These are phyloP conservation scores for Trichomonas vaginalis DNA, from an alignment of 208 protist species.

Conservation along the genomic window DNA sequence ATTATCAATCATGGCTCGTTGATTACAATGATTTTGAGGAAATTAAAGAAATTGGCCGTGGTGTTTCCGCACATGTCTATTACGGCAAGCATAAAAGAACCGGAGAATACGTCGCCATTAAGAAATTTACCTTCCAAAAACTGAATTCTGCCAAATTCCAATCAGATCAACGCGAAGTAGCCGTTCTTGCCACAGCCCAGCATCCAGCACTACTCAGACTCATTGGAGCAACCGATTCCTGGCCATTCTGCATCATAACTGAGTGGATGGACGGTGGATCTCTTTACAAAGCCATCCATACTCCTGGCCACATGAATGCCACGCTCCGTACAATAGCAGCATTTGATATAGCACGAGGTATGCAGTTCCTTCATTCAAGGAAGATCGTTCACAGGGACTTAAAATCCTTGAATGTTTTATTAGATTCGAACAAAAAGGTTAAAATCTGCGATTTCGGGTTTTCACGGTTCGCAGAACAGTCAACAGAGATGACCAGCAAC, in stretches of 20 bases:
- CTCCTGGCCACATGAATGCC: background rate
- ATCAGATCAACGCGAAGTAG: background rate
- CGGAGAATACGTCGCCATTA: background rate
- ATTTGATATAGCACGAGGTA: background rate
- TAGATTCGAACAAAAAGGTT: background rate
- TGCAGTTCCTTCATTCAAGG: background rate
- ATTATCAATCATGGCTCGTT: conserved; percentile 15
- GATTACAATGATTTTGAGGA: background rate
- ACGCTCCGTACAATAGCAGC: background rate
- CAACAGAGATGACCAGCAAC: background rate
- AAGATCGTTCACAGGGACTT: background rate
- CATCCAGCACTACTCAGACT: background rate
- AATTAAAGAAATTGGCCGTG: background rate
- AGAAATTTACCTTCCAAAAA: background rate
- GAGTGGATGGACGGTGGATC: background rate
- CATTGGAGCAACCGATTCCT: background rate
- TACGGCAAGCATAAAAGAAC: background rate
- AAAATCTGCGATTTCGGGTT: conserved; percentile 9
- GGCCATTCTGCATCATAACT: background rate
- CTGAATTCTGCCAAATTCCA: background rate
- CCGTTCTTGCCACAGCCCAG: background rate
- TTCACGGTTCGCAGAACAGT: background rate
- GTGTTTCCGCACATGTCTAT: background rate
- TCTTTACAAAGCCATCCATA: background rate
- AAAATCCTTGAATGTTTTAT: background rate